Evolutionary conservation across 106 monocot species (phyloP), one percentile per base, ranked within the genome.

Genomic region (Phalaenopsis equestris): DNA sequence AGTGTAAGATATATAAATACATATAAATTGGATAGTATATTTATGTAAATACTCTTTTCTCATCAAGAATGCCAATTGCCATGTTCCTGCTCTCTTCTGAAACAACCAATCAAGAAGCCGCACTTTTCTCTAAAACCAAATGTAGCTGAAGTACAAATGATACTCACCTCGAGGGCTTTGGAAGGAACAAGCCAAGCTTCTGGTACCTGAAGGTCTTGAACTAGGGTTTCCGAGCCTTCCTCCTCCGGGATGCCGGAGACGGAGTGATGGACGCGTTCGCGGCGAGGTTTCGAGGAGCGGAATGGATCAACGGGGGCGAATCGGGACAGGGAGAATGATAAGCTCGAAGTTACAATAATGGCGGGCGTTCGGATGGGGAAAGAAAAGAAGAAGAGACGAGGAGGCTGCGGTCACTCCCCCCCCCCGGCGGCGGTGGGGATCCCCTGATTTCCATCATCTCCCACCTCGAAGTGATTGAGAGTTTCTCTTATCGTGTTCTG

Each of bases 181-280:
- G 72, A 36, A 72, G 72, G 72, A 41, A 14, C 72, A 38, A 72
- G 41, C 72, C 72, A 72, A 41, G 72, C 41, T 72, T 72, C 41
- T 41, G 72, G 72, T 14, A 72, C 72, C 39, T 41, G 72, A 39
- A 72, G 72, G 14, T 72, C 72, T 72, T 72, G 72, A 21, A 72
- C 39, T 72, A 72, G 39, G 72, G 72, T 5, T 3, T 72, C 72
- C 12, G 72, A 39, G 12, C 72, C 72, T 36, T 72, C 72, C 41
- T 41, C 72, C 41, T 72, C 72, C 39, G 72, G 72, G 72, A 72
- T 72, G 2, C 39, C 38, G 39, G 41, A 72, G 41, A 72, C 72
- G 72, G 72, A 72, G 39, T 41, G 14, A 16, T 41, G 36, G 72
- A 36, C 39, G 72, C 72, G 70, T 12, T 37, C 39, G 72, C 72